phyloP scores from a whole-genome alignment of 2,329 filamentous ascomycete genomes.

The Helicocarpus griseus region DNA sequence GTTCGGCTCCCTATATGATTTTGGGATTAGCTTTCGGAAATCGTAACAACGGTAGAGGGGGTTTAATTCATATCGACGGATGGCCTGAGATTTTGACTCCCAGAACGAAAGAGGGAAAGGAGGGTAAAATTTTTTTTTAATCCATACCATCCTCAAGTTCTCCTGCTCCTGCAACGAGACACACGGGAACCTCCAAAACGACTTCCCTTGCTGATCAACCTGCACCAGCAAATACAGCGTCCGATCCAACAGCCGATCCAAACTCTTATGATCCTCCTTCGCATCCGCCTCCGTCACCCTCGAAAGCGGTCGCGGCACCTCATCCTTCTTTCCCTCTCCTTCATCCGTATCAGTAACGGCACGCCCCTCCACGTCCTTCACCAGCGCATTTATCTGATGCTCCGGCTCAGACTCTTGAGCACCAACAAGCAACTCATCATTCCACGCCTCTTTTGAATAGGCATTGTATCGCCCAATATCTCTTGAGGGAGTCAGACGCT shows the following conservation, averaged over 20 bases:
- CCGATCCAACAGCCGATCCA: constrained; percentile 69
- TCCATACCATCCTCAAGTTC: constrained; percentile 70
- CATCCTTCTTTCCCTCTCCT: constrained; percentile 41
- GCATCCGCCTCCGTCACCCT: constrained; percentile 70
- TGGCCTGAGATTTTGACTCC: no score
- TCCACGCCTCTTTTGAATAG: constrained; percentile 67
- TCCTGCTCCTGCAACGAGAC: constrained; percentile 60
- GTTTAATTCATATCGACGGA: no score
- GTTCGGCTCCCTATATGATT: constrained; percentile 60
- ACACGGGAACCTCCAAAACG: constrained; percentile 72
- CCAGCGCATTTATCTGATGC: constrained; percentile 55
- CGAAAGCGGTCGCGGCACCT: constrained; percentile 59
- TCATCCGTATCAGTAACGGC: constrained; percentile 20
- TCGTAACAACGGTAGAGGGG: no score
- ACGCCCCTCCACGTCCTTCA: constrained; percentile 61
- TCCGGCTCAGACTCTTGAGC: constrained; percentile 57
- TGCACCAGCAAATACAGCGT: constrained; percentile 85
- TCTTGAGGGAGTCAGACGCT: constrained; percentile 66
- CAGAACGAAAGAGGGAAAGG: neutral
- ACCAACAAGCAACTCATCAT: constrained; percentile 78
- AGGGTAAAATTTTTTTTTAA: no score
- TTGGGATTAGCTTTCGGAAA: neutral
- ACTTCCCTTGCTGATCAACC: constrained; percentile 40
- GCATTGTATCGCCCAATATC: constrained; percentile 81
- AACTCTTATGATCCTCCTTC: constrained; percentile 61